phyloP scores from a whole-genome alignment of 768 basidiomycete species.

The Termitomyces sp. region DNA sequence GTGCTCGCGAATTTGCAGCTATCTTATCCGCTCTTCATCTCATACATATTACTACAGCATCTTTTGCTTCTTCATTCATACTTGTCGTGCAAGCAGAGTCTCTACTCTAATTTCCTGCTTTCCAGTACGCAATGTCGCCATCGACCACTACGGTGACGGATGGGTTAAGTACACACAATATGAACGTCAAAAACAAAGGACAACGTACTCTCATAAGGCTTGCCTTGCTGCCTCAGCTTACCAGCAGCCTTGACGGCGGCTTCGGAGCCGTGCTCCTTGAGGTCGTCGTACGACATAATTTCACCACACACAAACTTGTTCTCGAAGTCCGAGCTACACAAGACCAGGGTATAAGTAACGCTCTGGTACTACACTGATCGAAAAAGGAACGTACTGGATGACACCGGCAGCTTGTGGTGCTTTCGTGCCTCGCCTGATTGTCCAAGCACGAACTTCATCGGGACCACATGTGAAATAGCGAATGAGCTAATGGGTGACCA shows the following conservation, averaged over 20 bases:
- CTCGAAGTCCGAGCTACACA: slow-evolving; percentile 85
- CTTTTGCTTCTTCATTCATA: neutral
- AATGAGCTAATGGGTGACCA: slow-evolving; percentile 57
- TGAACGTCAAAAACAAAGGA: neutral
- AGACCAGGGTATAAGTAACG: neutral
- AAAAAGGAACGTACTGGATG: slow-evolving; percentile 70
- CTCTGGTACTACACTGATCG: neutral
- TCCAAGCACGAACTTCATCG: slow-evolving; percentile 97
- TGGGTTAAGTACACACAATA: neutral
- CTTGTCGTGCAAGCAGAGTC: neutral
- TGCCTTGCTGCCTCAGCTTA: slow-evolving; percentile 93
- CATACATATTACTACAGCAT: slow-evolving; percentile 6
- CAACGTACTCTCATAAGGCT: slow-evolving; percentile 87
- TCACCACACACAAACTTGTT: slow-evolving; percentile 98
- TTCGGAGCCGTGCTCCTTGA: slow-evolving; percentile 91
- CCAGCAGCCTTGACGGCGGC: slow-evolving; percentile 90
- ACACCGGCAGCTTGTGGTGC: slow-evolving; percentile 98
- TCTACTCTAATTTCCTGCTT: slow-evolving; percentile 54
- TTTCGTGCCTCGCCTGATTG: slow-evolving; percentile 88
- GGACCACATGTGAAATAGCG: slow-evolving; percentile 98
- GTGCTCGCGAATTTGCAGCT: neutral
- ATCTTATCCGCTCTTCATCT: neutral
- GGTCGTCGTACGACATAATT: slow-evolving; percentile 89
- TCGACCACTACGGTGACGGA: slow-evolving; percentile 57
- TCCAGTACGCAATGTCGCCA: slow-evolving; percentile 93